These are phyloP conservation scores for Thyridium curvatum DNA, from an alignment of 2,329 filamentous ascomycete species.

Conservation along the genomic window DNA sequence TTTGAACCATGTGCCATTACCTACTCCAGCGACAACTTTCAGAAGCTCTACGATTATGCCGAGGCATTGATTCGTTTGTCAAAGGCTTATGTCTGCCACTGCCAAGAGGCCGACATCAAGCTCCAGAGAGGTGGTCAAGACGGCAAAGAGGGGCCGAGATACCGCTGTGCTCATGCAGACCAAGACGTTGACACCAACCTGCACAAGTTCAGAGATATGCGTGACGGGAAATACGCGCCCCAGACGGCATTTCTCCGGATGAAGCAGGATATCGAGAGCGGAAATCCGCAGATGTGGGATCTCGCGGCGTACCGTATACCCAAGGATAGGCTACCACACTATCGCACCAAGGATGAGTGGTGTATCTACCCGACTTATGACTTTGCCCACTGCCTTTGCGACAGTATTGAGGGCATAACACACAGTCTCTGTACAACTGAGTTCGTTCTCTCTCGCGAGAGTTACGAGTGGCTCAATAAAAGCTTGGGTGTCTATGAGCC, in stretches of 20 bases:
- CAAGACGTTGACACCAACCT: constrained; percentile 68
- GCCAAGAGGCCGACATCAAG: constrained; percentile 76
- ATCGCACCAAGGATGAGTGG: constrained; percentile 78
- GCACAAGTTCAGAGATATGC: constrained; percentile 81
- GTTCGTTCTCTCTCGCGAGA: constrained; percentile 76
- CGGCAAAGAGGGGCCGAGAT: constrained; percentile 60
- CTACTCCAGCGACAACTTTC: constrained; percentile 86
- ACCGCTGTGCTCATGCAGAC: constrained; percentile 73
- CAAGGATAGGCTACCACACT: constrained; percentile 63
- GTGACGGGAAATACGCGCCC: constrained; percentile 82
- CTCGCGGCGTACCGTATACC: constrained; percentile 83
- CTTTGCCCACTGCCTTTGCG: constrained; percentile 84
- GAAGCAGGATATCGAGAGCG: constrained; percentile 80
- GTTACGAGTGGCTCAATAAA: constrained; percentile 86
- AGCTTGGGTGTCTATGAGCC: constrained; percentile 77
- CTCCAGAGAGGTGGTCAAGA: constrained; percentile 76
- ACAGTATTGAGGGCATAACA: constrained; percentile 87
- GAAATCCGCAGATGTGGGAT: constrained; percentile 97
- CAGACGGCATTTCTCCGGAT: constrained; percentile 82
- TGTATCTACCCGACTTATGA: constrained; percentile 94
- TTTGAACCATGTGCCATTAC: constrained; percentile 77
- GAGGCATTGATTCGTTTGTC: constrained; percentile 73
- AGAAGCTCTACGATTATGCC: constrained; percentile 79
- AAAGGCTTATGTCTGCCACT: constrained; percentile 81
- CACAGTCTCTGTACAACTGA: constrained; percentile 93